phyloP scores from a whole-genome alignment of 202 grass and related monocot genomes.

The Digitaria exilis region DNA sequence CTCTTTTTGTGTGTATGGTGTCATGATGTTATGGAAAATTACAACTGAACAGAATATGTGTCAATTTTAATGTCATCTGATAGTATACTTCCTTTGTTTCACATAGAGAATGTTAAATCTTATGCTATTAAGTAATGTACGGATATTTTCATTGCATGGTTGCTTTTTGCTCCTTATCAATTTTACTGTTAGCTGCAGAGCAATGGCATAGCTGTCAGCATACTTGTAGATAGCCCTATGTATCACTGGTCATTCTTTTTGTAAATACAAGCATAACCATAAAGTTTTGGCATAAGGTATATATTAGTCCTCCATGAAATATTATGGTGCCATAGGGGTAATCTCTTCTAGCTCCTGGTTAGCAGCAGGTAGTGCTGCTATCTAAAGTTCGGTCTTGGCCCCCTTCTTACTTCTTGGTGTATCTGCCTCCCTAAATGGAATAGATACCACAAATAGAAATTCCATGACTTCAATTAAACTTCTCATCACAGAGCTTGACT shows the following conservation, averaged over 20 bases:
- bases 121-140: slow-evolving; percentile 21
- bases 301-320: slow-evolving; percentile 12
- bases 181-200: background rate
- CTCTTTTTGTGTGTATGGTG: background rate
- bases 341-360: slow-evolving; percentile 32
- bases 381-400: background rate
- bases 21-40: background rate
- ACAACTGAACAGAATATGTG: slow-evolving; percentile 21
- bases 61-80: slow-evolving; percentile 17
- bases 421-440: slow-evolving; percentile 18
- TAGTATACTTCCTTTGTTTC: slow-evolving; percentile 11
- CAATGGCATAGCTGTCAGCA: background rate
- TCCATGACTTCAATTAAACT: background rate
- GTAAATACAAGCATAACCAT: background rate
- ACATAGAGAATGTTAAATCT: background rate
- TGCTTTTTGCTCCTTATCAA: background rate
- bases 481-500: slow-evolving; percentile 7
- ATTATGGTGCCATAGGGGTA: slow-evolving; percentile 1
- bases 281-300: slow-evolving; percentile 25
- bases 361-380: background rate
- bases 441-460: slow-evolving; percentile 16
- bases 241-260: slow-evolving; percentile 15
- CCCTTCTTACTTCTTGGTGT: background rate
- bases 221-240: background rate
- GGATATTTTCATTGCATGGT: slow-evolving; percentile 15